Evolutionary conservation across 257 asterid genomes (phyloP).

Genomic region (Gardenia jasminoides): DNA sequence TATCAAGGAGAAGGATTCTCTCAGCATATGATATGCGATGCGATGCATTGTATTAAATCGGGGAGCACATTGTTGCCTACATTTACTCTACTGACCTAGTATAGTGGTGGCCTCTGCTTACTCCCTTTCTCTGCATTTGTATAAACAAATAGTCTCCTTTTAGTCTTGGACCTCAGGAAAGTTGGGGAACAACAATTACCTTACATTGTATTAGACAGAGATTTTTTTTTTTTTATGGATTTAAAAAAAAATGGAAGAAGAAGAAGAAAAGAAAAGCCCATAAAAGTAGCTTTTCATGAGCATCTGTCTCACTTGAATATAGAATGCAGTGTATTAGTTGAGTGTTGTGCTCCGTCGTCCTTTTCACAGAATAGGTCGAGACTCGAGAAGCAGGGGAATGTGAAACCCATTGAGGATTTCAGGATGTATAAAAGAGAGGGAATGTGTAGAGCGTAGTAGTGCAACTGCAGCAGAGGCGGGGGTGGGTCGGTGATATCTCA

Average conservation of each 20-base stretch:
- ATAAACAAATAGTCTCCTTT: not conserved
- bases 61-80: slow-evolving; percentile 1
- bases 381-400: slow-evolving; percentile 11
- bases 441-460: no score
- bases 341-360: not conserved
- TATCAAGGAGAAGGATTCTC: not conserved
- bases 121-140: not conserved
- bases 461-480: not conserved
- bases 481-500: not conserved
- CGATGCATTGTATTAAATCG: not conserved
- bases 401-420: slow-evolving; percentile 3
- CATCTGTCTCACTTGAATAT: not conserved
- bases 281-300: not conserved
- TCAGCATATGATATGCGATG: slow-evolving; percentile 2
- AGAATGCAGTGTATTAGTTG: not conserved
- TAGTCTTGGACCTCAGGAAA: not conserved
- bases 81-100: not conserved
- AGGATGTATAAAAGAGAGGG: not conserved
- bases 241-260: no score
- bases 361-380: not conserved
- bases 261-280: no score
- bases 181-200: not conserved
- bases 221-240: no score
- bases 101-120: not conserved
- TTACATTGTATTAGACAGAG: slow-evolving; percentile 7